phyloP scores from a whole-genome alignment of 129 eudicot genomes.

The Mikania micrantha region DNA sequence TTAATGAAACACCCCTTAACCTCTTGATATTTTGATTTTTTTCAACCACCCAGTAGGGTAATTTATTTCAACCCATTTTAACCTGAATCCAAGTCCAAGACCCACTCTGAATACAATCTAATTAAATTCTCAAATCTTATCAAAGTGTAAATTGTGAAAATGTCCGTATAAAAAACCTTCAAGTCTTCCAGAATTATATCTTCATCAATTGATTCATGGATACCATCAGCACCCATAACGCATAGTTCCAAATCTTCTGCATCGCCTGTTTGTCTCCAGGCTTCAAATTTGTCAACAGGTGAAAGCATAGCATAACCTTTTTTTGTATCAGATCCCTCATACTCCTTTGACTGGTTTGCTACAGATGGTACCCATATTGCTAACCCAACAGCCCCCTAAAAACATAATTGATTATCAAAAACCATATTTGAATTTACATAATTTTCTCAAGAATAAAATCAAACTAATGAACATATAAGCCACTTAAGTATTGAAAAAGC shows the following conservation, averaged over 20 bases:
- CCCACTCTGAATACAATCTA: no score
- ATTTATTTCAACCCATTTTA: no score
- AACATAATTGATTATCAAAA: not conserved
- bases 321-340: conserved; percentile 50
- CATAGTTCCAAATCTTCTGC: conserved; percentile 74
- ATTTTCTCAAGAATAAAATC: conserved; percentile 19
- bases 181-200: conserved; percentile 64
- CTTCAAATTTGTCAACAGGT: conserved; percentile 48
- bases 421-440: not conserved
- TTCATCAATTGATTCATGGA: conserved; percentile 55
- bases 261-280: conserved; percentile 47
- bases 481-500: not conserved
- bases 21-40: no score
- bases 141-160: not conserved
- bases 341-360: conserved; percentile 67
- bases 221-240: conserved; percentile 43
- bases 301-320: conserved; percentile 68
- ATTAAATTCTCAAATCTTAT: no score
- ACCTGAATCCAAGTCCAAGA: no score
- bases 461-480: not conserved
- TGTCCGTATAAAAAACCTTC: conserved; percentile 42
- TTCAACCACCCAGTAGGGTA: no score
- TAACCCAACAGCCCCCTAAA: conserved; percentile 96
- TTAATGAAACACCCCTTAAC: no score
- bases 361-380: conserved; percentile 99